These are phyloP conservation scores for Acephala macrosclerotiorum DNA, from an alignment of 2,329 filamentous ascomycete genomes.

Conservation along the genomic window DNA sequence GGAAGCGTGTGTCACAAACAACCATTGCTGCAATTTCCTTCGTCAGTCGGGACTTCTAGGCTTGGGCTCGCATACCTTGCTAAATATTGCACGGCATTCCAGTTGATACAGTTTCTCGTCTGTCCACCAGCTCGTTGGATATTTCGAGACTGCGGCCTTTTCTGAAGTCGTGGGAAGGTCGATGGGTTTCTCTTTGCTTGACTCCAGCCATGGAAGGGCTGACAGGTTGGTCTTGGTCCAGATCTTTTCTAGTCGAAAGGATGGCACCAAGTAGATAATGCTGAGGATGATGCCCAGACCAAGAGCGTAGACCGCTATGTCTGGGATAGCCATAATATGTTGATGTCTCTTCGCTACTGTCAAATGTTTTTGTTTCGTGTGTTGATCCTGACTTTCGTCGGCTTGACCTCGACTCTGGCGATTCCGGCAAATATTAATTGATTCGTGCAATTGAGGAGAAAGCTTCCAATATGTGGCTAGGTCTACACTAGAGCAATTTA, in stretches of 20 bases:
- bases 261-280: slow-evolving; percentile 11
- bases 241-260: neutral
- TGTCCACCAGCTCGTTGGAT: slow-evolving; percentile 32
- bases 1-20: slow-evolving; percentile 37
- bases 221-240: neutral
- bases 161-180: neutral
- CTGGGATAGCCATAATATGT: neutral
- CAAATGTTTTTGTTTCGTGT: neutral
- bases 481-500: neutral
- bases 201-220: neutral
- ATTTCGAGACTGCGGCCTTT: neutral
- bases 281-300: slow-evolving; percentile 14
- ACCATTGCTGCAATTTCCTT: slow-evolving; percentile 34
- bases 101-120: slow-evolving; percentile 36
- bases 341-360: neutral
- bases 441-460: neutral
- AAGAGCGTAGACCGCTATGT: slow-evolving; percentile 12
- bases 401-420: neutral
- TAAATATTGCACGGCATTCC: slow-evolving; percentile 40
- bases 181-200: neutral
- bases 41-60: neutral
- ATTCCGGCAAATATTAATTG: neutral
- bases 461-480: neutral
- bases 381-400: neutral
- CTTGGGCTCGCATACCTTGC: slow-evolving; percentile 32